Percentiles rank a stretch among this genome's conserved stretches.
phyloP scores from a whole-genome alignment of 768 basidiomycete genomes.

The Auricularia heimuer region DNA sequence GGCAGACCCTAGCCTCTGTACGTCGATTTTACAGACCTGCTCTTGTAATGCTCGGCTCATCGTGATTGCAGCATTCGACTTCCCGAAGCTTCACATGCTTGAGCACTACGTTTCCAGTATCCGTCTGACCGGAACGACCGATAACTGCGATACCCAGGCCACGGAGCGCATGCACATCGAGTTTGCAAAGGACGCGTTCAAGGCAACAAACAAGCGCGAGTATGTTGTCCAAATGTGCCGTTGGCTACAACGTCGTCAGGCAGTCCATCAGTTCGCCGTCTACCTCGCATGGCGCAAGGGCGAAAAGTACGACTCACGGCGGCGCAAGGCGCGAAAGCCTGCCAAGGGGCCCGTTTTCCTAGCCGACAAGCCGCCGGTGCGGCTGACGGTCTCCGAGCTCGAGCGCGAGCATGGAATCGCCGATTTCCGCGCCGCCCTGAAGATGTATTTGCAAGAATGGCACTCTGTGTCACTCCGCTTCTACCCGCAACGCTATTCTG shows the following conservation, averaged over 20 bases:
- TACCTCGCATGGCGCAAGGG: background rate
- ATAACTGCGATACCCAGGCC: slow-evolving; percentile 32
- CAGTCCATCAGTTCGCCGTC: background rate
- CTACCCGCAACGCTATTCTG: background rate
- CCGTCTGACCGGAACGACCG: slow-evolving; percentile 23
- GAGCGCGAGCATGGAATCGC: too few species aligned
- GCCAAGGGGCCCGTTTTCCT: too few species aligned
- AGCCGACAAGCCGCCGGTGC: too few species aligned
- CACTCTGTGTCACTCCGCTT: background rate
- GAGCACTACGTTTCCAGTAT: slow-evolving; percentile 27
- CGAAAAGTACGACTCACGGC: background rate
- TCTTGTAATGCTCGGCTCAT: slow-evolving; percentile 21
- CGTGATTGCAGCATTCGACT: slow-evolving; percentile 21
- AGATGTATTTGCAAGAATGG: background rate
- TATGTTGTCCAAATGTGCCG: background rate
- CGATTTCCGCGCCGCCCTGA: too few species aligned
- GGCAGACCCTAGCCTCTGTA: slow-evolving; percentile 17
- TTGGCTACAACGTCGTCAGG: background rate
- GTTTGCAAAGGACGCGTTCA: slow-evolving; percentile 22
- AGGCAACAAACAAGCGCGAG: slow-evolving; percentile 35
- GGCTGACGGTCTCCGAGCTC: too few species aligned
- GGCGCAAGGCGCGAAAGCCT: background rate
- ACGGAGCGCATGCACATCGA: slow-evolving; percentile 29
- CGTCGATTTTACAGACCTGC: slow-evolving; percentile 1
- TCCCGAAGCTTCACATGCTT: slow-evolving; percentile 34